Evolutionary conservation across 2,329 filamentous ascomycete species (phyloP), one percentile per base, ranked within the genome.

Genomic region (Elsinoe australis): DNA sequence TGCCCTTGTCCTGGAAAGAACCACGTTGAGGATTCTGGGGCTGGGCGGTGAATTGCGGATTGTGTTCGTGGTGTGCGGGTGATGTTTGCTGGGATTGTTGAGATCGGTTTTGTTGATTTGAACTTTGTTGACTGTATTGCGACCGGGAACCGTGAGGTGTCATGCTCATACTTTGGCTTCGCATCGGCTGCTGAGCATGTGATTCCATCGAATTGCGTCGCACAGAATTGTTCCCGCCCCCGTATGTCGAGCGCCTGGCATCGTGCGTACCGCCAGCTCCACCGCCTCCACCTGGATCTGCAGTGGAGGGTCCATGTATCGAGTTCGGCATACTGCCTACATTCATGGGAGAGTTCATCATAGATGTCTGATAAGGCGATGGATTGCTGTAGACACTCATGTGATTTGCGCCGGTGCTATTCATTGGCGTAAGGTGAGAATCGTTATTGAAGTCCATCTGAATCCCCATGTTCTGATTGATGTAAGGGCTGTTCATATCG

Each of bases 401-500:
- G 7, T 56, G 54, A 50, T 60, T 61, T 54, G 65, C 59, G 38
- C 64, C 65, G n/a, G 53, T 55, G 5, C 57, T 54, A 58, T 65
- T 61, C 59, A 65, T 62, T 50, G 49, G 53, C 10, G 47, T 49
- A 33, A 69, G 54, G 18, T 60, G 59, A 55, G 62, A 56, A 28
- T 62, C 59, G 35, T 52, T n/a, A n/a, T n/a, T 54, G 34, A 69
- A 69, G 48, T 72, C 69, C 53, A 72, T 62, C 10, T 63, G 53
- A 64, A 73, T 69, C 36, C 59, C 56, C 56, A 72, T 61, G 47
- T 53, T 56, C 31, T 60, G 59, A 28, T 67, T 61, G 15, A 63
- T 51, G 52, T 68, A 73, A 1, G 69, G 64, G 53, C 63, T 67
- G 19, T 55, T 57, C 57, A 73, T 67, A 48, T 64, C 63, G 61